Evolutionary conservation across 1,284 basidiomycete species (phyloP), one percentile per base, ranked within the genome.

Genomic region (Marasmius fiardii): DNA sequence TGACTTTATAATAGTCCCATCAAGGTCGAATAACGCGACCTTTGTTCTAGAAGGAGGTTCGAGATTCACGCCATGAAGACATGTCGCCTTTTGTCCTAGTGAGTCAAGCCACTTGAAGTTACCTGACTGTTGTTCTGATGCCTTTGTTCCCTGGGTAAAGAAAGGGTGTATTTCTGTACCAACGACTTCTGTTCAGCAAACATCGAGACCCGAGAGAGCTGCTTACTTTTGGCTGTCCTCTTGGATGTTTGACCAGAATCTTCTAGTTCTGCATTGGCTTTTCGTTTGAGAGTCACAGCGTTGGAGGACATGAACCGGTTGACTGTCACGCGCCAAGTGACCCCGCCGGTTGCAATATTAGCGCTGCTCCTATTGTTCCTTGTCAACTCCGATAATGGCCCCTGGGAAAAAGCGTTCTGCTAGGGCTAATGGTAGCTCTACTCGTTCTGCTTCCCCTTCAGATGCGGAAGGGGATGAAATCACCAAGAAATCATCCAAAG

Each of bases 21-120:
- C 94, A 4, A 97, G 74, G 66, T 96, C 93, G 63, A 94, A 93
- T 5, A 88, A 80, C 4, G 93, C 90, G 18, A 95, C 79, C 59
- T 85, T 87, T 7, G 73, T 26, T 1, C 70, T 72, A 10, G 72
- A 68, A 14, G 69, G 65, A 0, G 89, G 86, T 4, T 67, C 63
- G 5, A 83, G 72, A 66, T 88, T 79, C 34, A 78, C 63, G 10
- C 79, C 90, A 61, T 89, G 79, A 24, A 90, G 71, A 71, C 88
- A 90, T 2, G 85, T 80, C 3, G 74, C 70, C 14, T 74, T 74
- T 3, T 74, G 71, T 1, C 86, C 86, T 11, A 87, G 62, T 4
- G 85, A 73, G 14, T 75, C 71, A 50, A 82, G 70, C 87, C 87
- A 90, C 59, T 73, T 73, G 60, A 89, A 87, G 7, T 74, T 11